Conservation (phyloP, 306 rosid genomes). For the Carpinus viminea region DNA sequence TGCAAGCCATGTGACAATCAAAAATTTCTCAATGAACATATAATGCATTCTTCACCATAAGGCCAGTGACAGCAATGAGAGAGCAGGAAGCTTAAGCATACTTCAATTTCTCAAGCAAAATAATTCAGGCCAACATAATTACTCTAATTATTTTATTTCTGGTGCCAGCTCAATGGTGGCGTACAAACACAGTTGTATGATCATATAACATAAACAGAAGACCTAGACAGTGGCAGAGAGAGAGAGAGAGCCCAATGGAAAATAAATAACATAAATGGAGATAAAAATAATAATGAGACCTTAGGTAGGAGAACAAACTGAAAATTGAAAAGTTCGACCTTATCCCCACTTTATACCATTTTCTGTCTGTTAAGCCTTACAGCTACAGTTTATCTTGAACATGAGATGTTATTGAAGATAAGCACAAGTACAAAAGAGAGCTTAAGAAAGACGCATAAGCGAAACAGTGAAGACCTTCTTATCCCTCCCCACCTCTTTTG, state of each 20-base stretch:
- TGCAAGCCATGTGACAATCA: not conserved
- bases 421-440: not conserved
- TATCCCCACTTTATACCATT: not conserved
- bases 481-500: not conserved
- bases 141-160: not conserved
- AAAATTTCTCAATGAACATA: not conserved
- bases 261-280: not conserved
- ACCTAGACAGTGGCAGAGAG: not conserved
- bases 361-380: no score
- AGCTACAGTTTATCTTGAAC: not conserved
- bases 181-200: conserved; percentile 5
- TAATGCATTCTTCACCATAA: not conserved
- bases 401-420: not conserved
- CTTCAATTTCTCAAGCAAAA: conserved; percentile 2
- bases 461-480: not conserved
- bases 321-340: not conserved
- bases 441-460: not conserved
- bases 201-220: not conserved
- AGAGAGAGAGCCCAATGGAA: not conserved
- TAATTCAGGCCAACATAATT: not conserved
- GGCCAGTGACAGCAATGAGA: not conserved
- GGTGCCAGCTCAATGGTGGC: not conserved
- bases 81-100: not conserved
- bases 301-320: no score
- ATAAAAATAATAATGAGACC: no score